Evolutionary conservation across 306 rosid genomes (phyloP).

Genomic region (Pueraria montana): DNA sequence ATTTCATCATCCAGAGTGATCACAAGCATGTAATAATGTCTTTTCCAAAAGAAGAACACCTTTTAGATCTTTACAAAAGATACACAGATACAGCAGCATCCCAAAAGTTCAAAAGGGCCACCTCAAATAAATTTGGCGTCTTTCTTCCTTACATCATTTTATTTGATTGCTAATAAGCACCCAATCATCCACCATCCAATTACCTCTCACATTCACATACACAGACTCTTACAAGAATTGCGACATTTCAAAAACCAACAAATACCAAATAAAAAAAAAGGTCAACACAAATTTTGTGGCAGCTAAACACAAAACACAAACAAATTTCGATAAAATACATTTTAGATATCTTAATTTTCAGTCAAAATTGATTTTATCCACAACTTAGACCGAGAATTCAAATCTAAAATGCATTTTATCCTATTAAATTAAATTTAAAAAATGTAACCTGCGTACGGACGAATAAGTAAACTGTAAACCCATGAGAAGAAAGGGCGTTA

Average conservation of each 20-base stretch:
- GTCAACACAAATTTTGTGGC: conserved; percentile 40
- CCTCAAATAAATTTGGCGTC: conserved; percentile 23
- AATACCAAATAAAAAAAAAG: background rate
- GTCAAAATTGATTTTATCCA: background rate
- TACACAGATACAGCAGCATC: background rate
- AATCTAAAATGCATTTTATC: background rate
- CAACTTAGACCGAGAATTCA: background rate
- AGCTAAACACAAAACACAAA: conserved; percentile 12
- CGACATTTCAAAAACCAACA: conserved; percentile 29
- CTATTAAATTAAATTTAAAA: background rate
- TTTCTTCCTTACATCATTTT: background rate
- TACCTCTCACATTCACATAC: conserved; percentile 41
- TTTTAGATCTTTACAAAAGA: background rate
- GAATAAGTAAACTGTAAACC: background rate
- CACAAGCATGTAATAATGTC: background rate
- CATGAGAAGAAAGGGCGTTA: background rate
- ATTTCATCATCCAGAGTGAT: background rate
- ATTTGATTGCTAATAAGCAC: conserved; percentile 50
- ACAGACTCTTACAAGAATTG: conserved; percentile 45
- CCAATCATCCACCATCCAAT: conserved; percentile 60
- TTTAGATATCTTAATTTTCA: background rate
- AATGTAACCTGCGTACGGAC: background rate
- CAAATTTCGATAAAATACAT: background rate
- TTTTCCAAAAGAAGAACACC: conserved; percentile 6
- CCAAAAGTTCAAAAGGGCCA: conserved; percentile 19